Evolutionary conservation across 2,329 filamentous ascomycete species (phyloP).

Genomic region (Aspergillus persii): DNA sequence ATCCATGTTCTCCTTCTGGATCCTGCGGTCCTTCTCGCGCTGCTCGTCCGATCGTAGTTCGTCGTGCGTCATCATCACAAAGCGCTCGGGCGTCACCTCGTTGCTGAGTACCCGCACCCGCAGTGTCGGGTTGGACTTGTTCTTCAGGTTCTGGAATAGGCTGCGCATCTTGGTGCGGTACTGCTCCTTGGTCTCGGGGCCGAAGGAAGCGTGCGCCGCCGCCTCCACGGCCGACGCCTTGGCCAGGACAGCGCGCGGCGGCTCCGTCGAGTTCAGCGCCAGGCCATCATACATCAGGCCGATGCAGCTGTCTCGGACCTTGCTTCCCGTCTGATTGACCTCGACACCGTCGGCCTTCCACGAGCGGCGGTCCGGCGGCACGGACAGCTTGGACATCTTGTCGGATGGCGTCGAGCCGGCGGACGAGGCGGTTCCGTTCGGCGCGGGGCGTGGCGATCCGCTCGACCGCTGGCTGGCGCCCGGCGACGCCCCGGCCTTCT

Average conservation of each 20-base stretch:
- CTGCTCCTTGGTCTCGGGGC: slow-evolving; percentile 65
- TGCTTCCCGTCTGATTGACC: slow-evolving; percentile 69
- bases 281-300: slow-evolving; percentile 93
- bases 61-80: slow-evolving; percentile 84
- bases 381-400: slow-evolving; percentile 53
- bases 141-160: slow-evolving; percentile 92
- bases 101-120: slow-evolving; percentile 72
- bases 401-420: slow-evolving; percentile 45
- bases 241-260: slow-evolving; percentile 64
- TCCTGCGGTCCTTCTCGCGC: slow-evolving; percentile 69
- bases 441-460: slow-evolving; percentile 44
- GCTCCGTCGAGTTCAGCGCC: slow-evolving; percentile 62
- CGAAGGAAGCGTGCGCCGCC: slow-evolving; percentile 68
- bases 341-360: slow-evolving; percentile 80
- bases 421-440: slow-evolving; percentile 57
- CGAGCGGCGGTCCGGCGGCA: slow-evolving; percentile 71
- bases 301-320: slow-evolving; percentile 77
- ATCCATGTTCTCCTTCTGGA: slow-evolving; percentile 93
- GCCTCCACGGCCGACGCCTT: slow-evolving; percentile 71
- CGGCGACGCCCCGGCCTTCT: slow-evolving; percentile 43
- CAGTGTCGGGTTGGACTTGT: slow-evolving; percentile 78
- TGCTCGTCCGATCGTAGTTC: slow-evolving; percentile 88
- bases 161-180: slow-evolving; percentile 91
- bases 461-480: slow-evolving; percentile 40
- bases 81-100: slow-evolving; percentile 67